Conservation (phyloP, 495 filamentous ascomycete genomes). For the Pyronema domesticum region DNA sequence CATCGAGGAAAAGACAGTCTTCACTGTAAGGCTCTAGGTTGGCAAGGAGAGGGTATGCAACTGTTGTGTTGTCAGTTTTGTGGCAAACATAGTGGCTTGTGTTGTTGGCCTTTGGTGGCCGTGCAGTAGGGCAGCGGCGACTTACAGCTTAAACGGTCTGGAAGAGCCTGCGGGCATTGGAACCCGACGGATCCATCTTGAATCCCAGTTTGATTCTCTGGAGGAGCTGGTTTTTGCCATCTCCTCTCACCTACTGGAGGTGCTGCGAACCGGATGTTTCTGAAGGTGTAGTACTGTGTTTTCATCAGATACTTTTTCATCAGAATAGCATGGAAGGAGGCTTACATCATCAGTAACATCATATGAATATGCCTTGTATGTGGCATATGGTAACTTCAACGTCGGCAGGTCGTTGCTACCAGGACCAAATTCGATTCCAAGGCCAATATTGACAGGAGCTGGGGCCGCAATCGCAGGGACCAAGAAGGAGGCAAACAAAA, state of each 20-base stretch:
- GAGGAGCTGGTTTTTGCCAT: conserved; percentile 37
- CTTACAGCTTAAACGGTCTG: not conserved
- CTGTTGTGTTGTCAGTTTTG: conserved; percentile 1
- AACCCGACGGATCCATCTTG: conserved; percentile 35
- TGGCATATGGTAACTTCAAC: conserved; percentile 26
- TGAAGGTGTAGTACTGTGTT: conserved; percentile 30
- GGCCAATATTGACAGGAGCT: conserved; percentile 6
- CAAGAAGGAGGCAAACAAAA: not conserved
- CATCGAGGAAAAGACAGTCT: conserved; percentile 32
- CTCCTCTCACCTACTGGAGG: conserved; percentile 37
- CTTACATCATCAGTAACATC: conserved; percentile 26
- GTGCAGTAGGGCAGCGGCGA: not conserved
- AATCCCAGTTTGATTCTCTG: conserved; percentile 28
- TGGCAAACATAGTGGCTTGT: not conserved
- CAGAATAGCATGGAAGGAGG: not conserved
- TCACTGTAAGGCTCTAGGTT: conserved; percentile 17
- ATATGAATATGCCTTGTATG: conserved; percentile 25
- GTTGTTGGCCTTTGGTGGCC: not conserved
- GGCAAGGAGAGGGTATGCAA: conserved; percentile 17
- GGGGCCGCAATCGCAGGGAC: not conserved
- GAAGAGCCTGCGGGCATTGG: conserved; percentile 29
- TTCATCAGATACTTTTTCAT: not conserved
- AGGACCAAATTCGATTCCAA: conserved; percentile 14
- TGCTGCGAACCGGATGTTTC: conserved; percentile 41
- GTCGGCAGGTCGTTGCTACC: conserved; percentile 18